Base-by-base conservation (phyloP, 208 protist genomes). In the Tetramitus jugosus region DNA sequence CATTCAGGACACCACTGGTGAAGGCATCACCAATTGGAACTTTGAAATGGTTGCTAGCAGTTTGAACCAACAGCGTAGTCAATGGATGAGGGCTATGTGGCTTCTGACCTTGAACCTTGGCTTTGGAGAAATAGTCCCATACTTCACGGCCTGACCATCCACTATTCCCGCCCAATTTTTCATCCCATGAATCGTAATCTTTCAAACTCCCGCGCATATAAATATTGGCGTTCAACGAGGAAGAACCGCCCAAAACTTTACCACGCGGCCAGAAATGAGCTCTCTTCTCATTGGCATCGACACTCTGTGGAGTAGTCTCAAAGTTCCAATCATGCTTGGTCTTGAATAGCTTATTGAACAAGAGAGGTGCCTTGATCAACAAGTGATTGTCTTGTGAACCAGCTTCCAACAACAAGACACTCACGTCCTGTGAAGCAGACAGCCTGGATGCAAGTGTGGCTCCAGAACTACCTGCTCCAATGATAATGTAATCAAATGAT, bases 331-430 rank as follows among this genome's bases (percentile, higher is more conserved):
- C 72, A 31, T n/a, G n/a, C n/a, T n/a, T n/a, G n/a, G n/a, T n/a
- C 17, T 4, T n/a, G 14, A 80, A 42, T 35, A 35, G 1, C 1
- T 67, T 40, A 33, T 39, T 60, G 3, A 69, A 71, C 10, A 76
- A 40, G 17, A 43, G 43, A 35, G 74, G 75, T 37, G 62, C 6
- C 7, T 76, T 26, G 13, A 64, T 67, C 8, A 62, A 33, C 52
- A 65, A 7, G 23, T 45, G 26, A 45, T 26, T 79, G 26, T 67
- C 20, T 29, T 69, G 60, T 17, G 7, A 40, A 6, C 82, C 82
- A 0, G 76, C 79, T 45, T 84, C 82, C 39, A 84, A 45, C 39
- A 84, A 45, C 40, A 84, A 67, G 43, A 84, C 82, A 17, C 8
- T 17, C 14, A 49, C 14, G 14, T 49, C 14, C 14, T 49, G 4